Base-by-base conservation (phyloP, 192 early-diverging fungal genomes). In the Umbelopsis sp. region DNA sequence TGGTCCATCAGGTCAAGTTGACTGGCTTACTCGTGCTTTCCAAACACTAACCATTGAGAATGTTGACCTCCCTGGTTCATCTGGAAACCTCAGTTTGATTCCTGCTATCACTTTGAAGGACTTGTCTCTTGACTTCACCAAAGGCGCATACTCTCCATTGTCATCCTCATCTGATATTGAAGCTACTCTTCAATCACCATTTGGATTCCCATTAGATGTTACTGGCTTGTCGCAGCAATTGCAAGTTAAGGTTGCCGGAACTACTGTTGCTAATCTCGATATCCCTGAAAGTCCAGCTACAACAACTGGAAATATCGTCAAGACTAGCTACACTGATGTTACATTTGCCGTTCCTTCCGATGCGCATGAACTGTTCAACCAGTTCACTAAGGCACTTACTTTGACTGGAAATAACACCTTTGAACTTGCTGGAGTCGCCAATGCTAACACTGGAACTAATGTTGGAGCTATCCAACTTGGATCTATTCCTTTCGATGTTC, bases 71-170 rank as follows among this genome's bases (percentile, higher is more conserved):
- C 79, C 79, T 56, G 79, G 74, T 47, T 69, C 74, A 14, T 71
- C 71, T 16, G 62, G 51, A 31, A 66, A 82, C 25, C 54, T 83
- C 29, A 54, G 69, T 2, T 70, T 86, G 59, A 83, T 82, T 49
- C 53, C 72, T 41, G 24, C 70, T 26, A 75, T 84, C 26, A 65
- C 78, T 11, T 65, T 86, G 67, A 77, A 71, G 26, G 70, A 85
- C 8, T 77, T 81, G 78, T 59, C 78, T 10, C 65, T 85, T 49
- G 81, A 87, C 68, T 85, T 87, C 45, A 83, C 84, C 26, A 73
- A 77, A 17, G 76, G 79, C 69, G 72, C 84, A 16, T 87, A 80
- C 70, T 67, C 70, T 17, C 86, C 86, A 21, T 51, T 74, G 41
- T 70, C 79, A 14, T 75, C 81, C 1, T 85, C 86, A 29, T 81